phyloP scores from a whole-genome alignment of 2,329 filamentous ascomycete genomes.

The Pseudopyrenochaeta lycopersici region DNA sequence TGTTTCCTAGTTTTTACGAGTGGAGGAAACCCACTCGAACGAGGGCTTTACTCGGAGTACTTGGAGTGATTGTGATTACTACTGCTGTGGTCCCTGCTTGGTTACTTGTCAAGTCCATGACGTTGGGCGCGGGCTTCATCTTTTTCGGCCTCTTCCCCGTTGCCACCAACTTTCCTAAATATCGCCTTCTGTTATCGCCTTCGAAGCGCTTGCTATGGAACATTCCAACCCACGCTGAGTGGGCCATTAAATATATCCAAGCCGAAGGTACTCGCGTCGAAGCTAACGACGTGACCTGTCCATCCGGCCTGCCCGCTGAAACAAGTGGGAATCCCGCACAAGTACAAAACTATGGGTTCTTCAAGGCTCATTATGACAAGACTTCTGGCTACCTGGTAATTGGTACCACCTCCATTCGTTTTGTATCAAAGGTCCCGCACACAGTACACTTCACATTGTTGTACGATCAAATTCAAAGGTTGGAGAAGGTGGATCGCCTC shows the following conservation, averaged over 20 bases:
- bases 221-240: conserved; percentile 50
- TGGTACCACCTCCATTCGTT: conserved; percentile 24
- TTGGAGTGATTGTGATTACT: conserved; percentile 29
- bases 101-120: conserved; percentile 40
- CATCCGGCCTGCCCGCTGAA: neutral
- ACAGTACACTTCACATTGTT: conserved; percentile 18
- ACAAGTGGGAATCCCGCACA: neutral
- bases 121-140: conserved; percentile 35
- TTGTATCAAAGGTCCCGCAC: conserved; percentile 21
- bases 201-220: conserved; percentile 48
- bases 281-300: neutral
- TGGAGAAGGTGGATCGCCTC: conserved; percentile 38
- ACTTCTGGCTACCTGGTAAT: conserved; percentile 27
- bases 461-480: conserved; percentile 23
- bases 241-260: conserved; percentile 43
- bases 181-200: conserved; percentile 48
- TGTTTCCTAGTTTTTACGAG: conserved; percentile 44
- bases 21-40: conserved; percentile 45
- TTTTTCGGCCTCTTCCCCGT: conserved; percentile 50
- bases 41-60: conserved; percentile 28
- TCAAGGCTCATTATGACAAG: conserved; percentile 24
- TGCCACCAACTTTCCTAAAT: conserved; percentile 43
- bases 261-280: conserved; percentile 31
- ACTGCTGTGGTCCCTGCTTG: conserved; percentile 32
- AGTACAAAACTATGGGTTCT: conserved; percentile 27